Base-by-base conservation (phyloP, 495 filamentous ascomycete species). In the Stereocaulon alpinum region DNA sequence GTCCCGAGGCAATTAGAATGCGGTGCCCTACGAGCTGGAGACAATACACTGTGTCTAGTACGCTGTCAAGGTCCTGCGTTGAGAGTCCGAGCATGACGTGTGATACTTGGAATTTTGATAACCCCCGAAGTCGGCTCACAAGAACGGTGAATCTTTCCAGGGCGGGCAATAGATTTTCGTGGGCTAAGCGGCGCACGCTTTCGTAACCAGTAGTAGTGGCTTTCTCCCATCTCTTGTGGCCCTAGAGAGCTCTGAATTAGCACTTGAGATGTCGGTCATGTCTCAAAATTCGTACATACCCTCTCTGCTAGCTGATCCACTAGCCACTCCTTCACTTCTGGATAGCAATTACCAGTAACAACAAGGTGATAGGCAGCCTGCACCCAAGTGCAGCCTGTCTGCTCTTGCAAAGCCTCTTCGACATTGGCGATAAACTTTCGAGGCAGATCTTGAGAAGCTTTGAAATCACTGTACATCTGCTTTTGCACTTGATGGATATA, bases 211-310 rank as follows among this genome's bases (percentile, higher is more conserved):
- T 78, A 3, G 80, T 76, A 20, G 93, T 84, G 18, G 88, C 85
- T 67, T 93, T 91, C 52, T 96, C 90, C 93, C 93, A 98, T 57
- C 93, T 80, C 71, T 95, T 96, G 66, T 95, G 88, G 4, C 91
- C 90, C 89, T 95, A 20, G 22, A 58, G 6, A 12, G 40, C n/a
- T 37, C 50, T 72, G 56, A 74, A 60, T 56, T 20, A 32, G 18
- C 15, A 47, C 18, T 59, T 48, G 55, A 48, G 17, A 42, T 14
- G 40, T 30, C 40, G 29, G 48, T 20, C 37, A 14, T 9, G 4
- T 5, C 12, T 45, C 24, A 40, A 34, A 17, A 18, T 22, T 2
- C 53, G 18, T 15, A 66, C 78, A 60, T 78, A 93, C 91, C 65
- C 89, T 78, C 64, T 96, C 93, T 30, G 82, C 82, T 30, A 98